Evolutionary conservation across 2,329 filamentous ascomycete genomes (phyloP), one percentile per base, ranked within the genome.

Genomic region (Rhynchosporium agropyri): DNA sequence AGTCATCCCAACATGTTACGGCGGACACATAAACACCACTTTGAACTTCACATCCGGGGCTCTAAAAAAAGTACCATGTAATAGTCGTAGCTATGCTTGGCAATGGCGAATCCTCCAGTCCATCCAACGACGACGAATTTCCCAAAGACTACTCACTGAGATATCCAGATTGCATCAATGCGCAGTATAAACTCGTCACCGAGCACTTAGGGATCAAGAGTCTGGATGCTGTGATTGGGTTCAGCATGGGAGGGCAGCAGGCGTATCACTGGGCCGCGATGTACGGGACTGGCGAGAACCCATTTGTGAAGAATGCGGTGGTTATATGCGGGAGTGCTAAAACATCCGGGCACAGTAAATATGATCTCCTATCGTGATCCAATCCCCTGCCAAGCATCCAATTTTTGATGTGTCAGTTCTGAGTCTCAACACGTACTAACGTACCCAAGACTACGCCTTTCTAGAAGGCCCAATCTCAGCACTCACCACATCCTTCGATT

Each of bases 1-100:
- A 15, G 71, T 85, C 13, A 77, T 86, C 12, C 78, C 80, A 29
- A 85, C 83, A 2, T 86, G 83, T 71, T 86, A 82, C 70, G 77
- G 79, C 4, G 83, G 84, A 29, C 76, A 76, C 8, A 77, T 86
- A 20, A 76, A 78, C 36, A 77, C 73, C 2, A 84, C 83, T 0
- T 67, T 81, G 2, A 81, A 76, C 50, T 84, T 83, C 66, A 74
- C 79, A 54, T 69, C 72, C 4, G 76, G 76, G 4, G 76, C 77
- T 0, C 70, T 82, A 1, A 71, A 81, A 81, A 64, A 73, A 31
- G 1, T 71, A 80, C 70, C 76, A 79, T 62, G 75, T 83, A 12
- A 74, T 83, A 42, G 77, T 80, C 13, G 74, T 80, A 6, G 79
- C 79, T 7, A 74, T 80, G 60, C 73, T 81, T 9, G 78, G 79